These are phyloP conservation scores for Colletotrichum shisoi DNA, from an alignment of 2,329 filamentous ascomycete species.

Conservation along the genomic window DNA sequence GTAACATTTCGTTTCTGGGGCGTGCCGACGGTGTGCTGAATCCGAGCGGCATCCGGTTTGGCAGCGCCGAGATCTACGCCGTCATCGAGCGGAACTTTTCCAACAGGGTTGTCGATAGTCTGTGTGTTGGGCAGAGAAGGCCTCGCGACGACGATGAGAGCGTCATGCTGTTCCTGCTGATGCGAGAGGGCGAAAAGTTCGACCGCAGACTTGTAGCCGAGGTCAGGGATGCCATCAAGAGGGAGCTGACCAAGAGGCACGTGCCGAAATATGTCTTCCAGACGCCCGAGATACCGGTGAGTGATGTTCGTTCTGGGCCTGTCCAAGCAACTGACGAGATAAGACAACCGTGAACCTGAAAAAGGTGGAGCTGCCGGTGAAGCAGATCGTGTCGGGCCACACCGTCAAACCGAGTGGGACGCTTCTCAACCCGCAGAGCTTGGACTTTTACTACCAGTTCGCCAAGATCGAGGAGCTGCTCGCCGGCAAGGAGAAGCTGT, in stretches of 20 bases:
- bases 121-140: constrained; percentile 80
- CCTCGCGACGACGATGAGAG: constrained; percentile 63
- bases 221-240: constrained; percentile 71
- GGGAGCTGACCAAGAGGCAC: constrained; percentile 74
- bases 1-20: constrained; percentile 71
- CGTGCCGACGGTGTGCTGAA: constrained; percentile 82
- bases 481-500: constrained; percentile 58
- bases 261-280: constrained; percentile 82
- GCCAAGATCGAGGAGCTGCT: constrained; percentile 71
- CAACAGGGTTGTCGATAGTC: constrained; percentile 70
- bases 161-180: constrained; percentile 64
- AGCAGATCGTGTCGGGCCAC: constrained; percentile 81
- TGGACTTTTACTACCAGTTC: constrained; percentile 83
- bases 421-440: constrained; percentile 75
- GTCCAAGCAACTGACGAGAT: constrained; percentile 36
- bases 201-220: constrained; percentile 61
- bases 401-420: constrained; percentile 79
- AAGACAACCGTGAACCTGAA: constrained; percentile 84
- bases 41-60: constrained; percentile 79
- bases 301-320: constrained; percentile 45
- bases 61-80: constrained; percentile 80
- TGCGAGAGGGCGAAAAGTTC: constrained; percentile 65
- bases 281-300: constrained; percentile 80
- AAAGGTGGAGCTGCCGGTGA: constrained; percentile 84
- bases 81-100: constrained; percentile 74